Evolutionary conservation across 495 filamentous ascomycete genomes (phyloP).

Genomic region (Xylaria intraflava): DNA sequence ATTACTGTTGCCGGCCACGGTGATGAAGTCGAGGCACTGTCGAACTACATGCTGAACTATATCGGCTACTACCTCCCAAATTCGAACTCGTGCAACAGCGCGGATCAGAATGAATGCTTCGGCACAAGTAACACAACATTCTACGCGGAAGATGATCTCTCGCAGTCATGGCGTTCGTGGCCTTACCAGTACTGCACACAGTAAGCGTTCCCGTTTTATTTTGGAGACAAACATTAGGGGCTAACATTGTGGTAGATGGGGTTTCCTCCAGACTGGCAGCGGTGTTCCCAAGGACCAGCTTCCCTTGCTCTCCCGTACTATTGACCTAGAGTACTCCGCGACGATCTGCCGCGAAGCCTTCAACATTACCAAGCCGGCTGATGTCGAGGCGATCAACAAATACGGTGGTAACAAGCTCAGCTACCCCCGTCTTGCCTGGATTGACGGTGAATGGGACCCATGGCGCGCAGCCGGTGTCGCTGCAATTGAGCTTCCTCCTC

Average conservation of each 20-base stretch:
- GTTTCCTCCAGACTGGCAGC: constrained; percentile 61
- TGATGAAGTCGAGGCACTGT: constrained; percentile 38
- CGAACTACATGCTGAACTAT: constrained; percentile 56
- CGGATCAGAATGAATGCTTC: constrained; percentile 51
- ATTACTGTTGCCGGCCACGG: constrained; percentile 51
- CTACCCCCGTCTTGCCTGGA: constrained; percentile 57
- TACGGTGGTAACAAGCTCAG: constrained; percentile 61
- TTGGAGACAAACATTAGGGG: background rate
- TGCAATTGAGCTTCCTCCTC: constrained; percentile 38
- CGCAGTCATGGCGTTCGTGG: constrained; percentile 52
- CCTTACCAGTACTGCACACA: constrained; percentile 49
- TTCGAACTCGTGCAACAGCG: constrained; percentile 26
- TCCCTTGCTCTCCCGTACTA: constrained; percentile 58
- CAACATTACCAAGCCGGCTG: constrained; percentile 52
- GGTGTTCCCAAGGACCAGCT: constrained; percentile 50
- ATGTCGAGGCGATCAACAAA: constrained; percentile 56
- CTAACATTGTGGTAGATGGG: constrained; percentile 49
- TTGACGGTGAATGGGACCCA: constrained; percentile 64
- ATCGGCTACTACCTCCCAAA: constrained; percentile 52
- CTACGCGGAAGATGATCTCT: constrained; percentile 46
- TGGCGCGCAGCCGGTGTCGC: constrained; percentile 64
- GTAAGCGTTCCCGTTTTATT: constrained; percentile 19
- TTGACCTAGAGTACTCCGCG: constrained; percentile 49
- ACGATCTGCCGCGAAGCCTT: constrained; percentile 53
- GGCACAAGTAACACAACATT: constrained; percentile 42